phyloP scores from a whole-genome alignment of 2,329 filamentous ascomycete genomes.

The Penicillium sp. region DNA sequence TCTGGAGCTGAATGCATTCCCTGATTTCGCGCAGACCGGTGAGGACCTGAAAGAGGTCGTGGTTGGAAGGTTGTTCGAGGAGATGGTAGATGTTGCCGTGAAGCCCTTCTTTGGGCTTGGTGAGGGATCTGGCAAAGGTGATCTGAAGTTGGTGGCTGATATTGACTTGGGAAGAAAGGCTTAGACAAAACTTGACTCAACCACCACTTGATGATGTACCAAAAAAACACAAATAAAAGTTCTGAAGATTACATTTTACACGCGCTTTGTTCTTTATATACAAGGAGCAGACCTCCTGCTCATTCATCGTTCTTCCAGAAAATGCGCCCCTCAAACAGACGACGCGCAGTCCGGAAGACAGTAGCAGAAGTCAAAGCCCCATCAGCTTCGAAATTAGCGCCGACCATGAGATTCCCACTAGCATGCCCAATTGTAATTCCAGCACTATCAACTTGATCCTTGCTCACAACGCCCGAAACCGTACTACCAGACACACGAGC shows the following conservation, averaged over 20 bases:
- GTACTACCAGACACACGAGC: conserved; percentile 47
- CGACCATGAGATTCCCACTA: conserved; percentile 49
- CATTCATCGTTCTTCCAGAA: conserved; percentile 37
- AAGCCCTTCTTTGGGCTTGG: conserved; percentile 63
- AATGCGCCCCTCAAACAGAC: conserved; percentile 51
- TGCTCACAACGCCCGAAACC: conserved; percentile 34
- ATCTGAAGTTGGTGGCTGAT: conserved; percentile 43
- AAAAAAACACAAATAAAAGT: conserved; percentile 2
- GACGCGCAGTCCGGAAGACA: conserved; percentile 51
- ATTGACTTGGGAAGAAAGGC: conserved; percentile 42
- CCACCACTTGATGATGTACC: conserved; percentile 10
- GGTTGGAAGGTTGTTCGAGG: conserved; percentile 75
- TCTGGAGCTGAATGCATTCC: conserved; percentile 93
- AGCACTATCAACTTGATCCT: conserved; percentile 29
- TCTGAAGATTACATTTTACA: background rate
- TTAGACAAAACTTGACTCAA: conserved; percentile 13
- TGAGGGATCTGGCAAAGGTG: conserved; percentile 22
- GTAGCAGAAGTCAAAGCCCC: conserved; percentile 42
- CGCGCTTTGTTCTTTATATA: too few species aligned
- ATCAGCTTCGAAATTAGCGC: conserved; percentile 39
- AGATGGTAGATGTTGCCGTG: conserved; percentile 68
- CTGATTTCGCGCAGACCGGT: conserved; percentile 92
- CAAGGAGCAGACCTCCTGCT: background rate
- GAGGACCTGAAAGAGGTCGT: conserved; percentile 66
- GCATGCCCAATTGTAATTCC: conserved; percentile 49